A percentile compares a stretch with the other conserved stretches of the same genome.
These are phyloP conservation scores for Tolypocladium nubicola DNA, from an alignment of 2,329 filamentous ascomycete genomes.

Conservation along the genomic window DNA sequence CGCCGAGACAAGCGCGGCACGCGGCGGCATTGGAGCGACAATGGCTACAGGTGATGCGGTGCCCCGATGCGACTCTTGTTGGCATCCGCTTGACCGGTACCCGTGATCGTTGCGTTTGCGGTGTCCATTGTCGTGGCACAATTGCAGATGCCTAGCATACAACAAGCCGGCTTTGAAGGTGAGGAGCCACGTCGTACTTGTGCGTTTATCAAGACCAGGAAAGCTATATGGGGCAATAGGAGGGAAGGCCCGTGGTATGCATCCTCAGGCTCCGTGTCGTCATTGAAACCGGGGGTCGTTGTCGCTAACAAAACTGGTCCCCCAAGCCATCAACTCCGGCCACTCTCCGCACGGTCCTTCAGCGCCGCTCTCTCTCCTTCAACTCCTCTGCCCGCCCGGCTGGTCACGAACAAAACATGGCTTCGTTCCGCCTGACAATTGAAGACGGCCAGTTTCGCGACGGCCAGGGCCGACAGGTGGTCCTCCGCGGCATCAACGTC, in stretches of 20 bases:
- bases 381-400: not conserved
- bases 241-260: not conserved
- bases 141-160: not conserved
- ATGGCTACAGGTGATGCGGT: not conserved
- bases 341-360: not conserved
- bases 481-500: constrained; percentile 87
- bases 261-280: not conserved
- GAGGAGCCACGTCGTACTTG: not conserved
- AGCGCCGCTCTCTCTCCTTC: not conserved
- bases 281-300: not conserved
- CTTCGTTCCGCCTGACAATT: constrained; percentile 66
- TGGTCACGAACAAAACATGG: constrained; percentile 41
- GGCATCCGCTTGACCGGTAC: not conserved
- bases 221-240: not conserved
- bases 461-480: constrained; percentile 68
- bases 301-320: not conserved
- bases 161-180: not conserved
- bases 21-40: not conserved
- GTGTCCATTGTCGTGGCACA: not conserved
- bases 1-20: not conserved
- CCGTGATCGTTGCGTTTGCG: not conserved
- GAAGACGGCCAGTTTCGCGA: constrained; percentile 83
- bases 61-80: not conserved
- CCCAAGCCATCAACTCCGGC: not conserved
- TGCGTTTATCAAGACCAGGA: too few relatives aligned